Base-by-base conservation (phyloP, 441 rosid genomes). In the Theobroma grandiflorum region DNA sequence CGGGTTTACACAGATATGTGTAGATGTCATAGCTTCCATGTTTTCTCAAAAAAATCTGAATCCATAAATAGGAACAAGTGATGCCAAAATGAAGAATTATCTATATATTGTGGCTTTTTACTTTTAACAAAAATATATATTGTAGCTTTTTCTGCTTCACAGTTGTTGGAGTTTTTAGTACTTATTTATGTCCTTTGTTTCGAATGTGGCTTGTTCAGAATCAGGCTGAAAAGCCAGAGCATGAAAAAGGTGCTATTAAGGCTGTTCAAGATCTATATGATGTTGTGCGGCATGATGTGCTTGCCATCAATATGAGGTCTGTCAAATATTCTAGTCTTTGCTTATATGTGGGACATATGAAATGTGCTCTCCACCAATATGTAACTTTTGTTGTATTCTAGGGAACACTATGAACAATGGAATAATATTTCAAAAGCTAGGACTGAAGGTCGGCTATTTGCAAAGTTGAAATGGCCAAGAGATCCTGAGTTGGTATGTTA, bases 211-310 rank as follows among this genome's bases (percentile, higher is more conserved):
- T 79, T 84, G 75, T 47, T 22, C 90, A 97, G 99, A 95, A 91
- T 92, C 92, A 88, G 83, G 81, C 87, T 62, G 94, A 90, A 86
- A 89, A 90, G 37, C 88, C 90, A 1, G 99, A 93, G 81, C 86
- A 85, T 82, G 88, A 88, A 81, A 90, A 90, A 75, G 99, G 99
- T 71, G 99, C 99, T 6, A 79, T 97, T 77, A 85, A 95, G 86
- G 98, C 99, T 87, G 94, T 94, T 86, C 99, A 89, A 76, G 99
- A 95, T 94, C 94, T 97, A 64, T 94, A 95, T 75, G 99, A 97
- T 91, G 98, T 97, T 85, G 89, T 97, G 86, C 93, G 79, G 55
- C 86, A 82, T 81, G 99, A 97, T 85, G 90, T 97, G 79, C 92
- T 95, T 82, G 79, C 91, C 69, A 61, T 93, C 74, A 78, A 90